phyloP scores from a whole-genome alignment of 179 eudicot genomes.

The Camellia oleifera region DNA sequence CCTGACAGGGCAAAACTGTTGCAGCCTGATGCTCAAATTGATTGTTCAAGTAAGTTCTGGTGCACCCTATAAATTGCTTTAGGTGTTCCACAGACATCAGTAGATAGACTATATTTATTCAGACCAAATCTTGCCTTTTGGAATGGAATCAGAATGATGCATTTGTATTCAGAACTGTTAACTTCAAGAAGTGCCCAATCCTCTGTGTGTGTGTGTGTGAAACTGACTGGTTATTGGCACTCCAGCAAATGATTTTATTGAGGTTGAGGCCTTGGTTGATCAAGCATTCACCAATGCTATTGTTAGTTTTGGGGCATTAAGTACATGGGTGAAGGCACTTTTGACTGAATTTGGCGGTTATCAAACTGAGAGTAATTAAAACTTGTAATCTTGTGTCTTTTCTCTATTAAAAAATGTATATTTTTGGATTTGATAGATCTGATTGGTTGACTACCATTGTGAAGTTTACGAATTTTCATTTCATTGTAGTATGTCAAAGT shows the following conservation, averaged over 20 bases:
- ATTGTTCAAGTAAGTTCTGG: constrained; percentile 59
- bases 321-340: not conserved
- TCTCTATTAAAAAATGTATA: not conserved
- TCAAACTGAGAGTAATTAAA: not conserved
- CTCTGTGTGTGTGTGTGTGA: not conserved
- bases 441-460: not conserved
- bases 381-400: not conserved
- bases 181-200: not conserved
- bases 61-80: not conserved
- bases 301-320: not conserved
- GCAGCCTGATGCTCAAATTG: constrained; percentile 46
- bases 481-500: not conserved
- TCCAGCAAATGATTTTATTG: not conserved
- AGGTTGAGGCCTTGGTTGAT: not conserved
- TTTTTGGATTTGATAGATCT: not conserved
- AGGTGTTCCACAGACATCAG: not conserved
- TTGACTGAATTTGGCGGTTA: not conserved
- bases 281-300: not conserved
- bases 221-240: constrained; percentile 11
- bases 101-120: not conserved
- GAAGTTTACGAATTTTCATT: not conserved
- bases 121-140: constrained; percentile 3
- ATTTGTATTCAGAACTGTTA: not conserved
- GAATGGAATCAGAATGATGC: not conserved
- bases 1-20: constrained; percentile 65